Evolutionary conservation across 2,329 filamentous ascomycete genomes (phyloP), one percentile per base, ranked within the genome.

Genomic region (Phialocephala sp.): DNA sequence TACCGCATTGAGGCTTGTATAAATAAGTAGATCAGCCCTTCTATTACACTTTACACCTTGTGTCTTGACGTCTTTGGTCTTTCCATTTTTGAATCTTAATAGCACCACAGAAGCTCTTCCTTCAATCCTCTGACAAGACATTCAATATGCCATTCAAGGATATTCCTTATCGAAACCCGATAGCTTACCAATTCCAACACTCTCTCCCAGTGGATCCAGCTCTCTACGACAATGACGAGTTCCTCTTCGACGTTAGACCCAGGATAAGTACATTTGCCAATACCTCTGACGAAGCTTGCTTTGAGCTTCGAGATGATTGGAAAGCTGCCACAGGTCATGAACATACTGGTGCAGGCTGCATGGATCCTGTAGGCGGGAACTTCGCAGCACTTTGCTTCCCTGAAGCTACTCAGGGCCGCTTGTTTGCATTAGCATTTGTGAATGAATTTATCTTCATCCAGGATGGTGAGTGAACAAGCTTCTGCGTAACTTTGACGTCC

Each of bases 361-460:
- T 50, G 20, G 45, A 24, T 24, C n/a, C n/a, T 11, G 22, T 22
- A 8, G 24, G 12, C 22, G 45, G 45, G 8, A 50, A 50, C 45
- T 24, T 50, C 8, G 45, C 45, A 50, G 45, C 45, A 24, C 45
- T 50, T 24, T 24, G 20, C 45, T 50, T 50, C 12, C 20, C 45
- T 12, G 45, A 50, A 24, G 45, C 45, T 24, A 50, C 45, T 20
- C 24, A 50, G n/a, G 45, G 24, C 2, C 45, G 45, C 8, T 24
- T 50, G 20, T 50, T 50, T n/a, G 45, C 45, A 11, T 27, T 50
- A n/a, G 45, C 45, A 1, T 50, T 50, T 50, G 45, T 50, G 20
- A 50, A 50, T 14, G 45, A 50, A 50, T 50, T 50, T 20, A 50
- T 50, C 45, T 50, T 50, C 45, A 50, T 50, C n/a, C 45, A 50